A percentile compares a stretch with the other conserved stretches of the same genome.
phyloP scores from a whole-genome alignment of 345 rosid genomes.

The Rubroshorea leprosula region DNA sequence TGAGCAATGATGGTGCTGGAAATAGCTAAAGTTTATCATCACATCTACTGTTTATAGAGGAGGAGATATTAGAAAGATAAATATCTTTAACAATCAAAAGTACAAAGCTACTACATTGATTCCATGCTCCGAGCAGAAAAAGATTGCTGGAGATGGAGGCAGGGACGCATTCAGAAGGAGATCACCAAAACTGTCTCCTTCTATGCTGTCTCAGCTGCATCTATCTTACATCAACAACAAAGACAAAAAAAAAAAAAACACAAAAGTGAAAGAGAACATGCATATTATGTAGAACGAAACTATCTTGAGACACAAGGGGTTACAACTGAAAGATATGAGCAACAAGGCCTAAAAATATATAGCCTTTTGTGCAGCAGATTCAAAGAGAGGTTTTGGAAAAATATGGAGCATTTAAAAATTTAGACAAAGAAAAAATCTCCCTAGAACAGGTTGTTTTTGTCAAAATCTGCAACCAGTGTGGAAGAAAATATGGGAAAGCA shows the following conservation, averaged over 20 bases:
- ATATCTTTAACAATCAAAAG: conserved; percentile 13
- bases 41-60: conserved; percentile 10
- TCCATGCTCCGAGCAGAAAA: conserved; percentile 41
- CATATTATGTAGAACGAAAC: not conserved
- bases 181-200: conserved; percentile 64
- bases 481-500: too few relatives aligned
- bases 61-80: not conserved
- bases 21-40: conserved; percentile 5
- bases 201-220: conserved; percentile 23
- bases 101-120: conserved; percentile 18
- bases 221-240: conserved; percentile 15
- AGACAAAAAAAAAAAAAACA: not conserved
- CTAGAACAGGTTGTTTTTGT: conserved; percentile 31
- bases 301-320: conserved; percentile 1
- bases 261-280: not conserved
- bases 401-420: not conserved
- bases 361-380: conserved; percentile 25
- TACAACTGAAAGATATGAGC: conserved; percentile 10
- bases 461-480: too few relatives aligned
- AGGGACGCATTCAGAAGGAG: conserved; percentile 36
- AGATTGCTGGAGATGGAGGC: conserved; percentile 35
- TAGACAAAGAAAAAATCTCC: not conserved
- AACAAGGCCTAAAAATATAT: conserved; percentile 42
- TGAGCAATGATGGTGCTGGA: conserved; percentile 13
- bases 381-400: not conserved